These are phyloP conservation scores for Claviceps spartinae DNA, from an alignment of 2,329 filamentous ascomycete species.

Conservation along the genomic window DNA sequence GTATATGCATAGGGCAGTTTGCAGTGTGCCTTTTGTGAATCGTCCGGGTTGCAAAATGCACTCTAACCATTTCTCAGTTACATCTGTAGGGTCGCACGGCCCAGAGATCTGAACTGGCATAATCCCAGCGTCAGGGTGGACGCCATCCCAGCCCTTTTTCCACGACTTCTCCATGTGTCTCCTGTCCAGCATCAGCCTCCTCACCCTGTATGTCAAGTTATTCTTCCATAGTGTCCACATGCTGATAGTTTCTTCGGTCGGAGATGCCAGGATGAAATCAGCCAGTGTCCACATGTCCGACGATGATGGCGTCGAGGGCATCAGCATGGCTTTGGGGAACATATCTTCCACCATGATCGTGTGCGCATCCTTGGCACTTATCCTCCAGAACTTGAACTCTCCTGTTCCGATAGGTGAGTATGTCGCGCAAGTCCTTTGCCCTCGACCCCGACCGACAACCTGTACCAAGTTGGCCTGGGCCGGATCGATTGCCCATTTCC, in stretches of 20 bases:
- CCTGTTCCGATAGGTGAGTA: constrained; percentile 80
- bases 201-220: constrained; percentile 63
- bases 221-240: constrained; percentile 79
- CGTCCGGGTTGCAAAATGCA: constrained; percentile 72
- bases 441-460: constrained; percentile 45
- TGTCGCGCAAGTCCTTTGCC: constrained; percentile 52
- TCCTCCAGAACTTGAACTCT: constrained; percentile 86
- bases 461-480: constrained; percentile 64
- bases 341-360: constrained; percentile 55
- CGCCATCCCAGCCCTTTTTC: constrained; percentile 55
- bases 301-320: constrained; percentile 55
- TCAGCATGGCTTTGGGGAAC: constrained; percentile 45
- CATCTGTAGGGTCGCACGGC: constrained; percentile 51
- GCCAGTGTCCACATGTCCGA: constrained; percentile 69
- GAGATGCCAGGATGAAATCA: constrained; percentile 54
- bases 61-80: constrained; percentile 74
- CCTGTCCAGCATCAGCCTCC: constrained; percentile 60
- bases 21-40: constrained; percentile 66
- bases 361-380: constrained; percentile 52
- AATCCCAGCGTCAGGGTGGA: constrained; percentile 45
- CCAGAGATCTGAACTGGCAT: constrained; percentile 43
- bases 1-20: constrained; percentile 73
- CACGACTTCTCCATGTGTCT: constrained; percentile 49
- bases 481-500: constrained; percentile 68
- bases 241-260: constrained; percentile 39